Evolutionary conservation across 768 basidiomycete species (phyloP), one percentile per base, ranked within the genome.

Genomic region (Myochromella boudieri): DNA sequence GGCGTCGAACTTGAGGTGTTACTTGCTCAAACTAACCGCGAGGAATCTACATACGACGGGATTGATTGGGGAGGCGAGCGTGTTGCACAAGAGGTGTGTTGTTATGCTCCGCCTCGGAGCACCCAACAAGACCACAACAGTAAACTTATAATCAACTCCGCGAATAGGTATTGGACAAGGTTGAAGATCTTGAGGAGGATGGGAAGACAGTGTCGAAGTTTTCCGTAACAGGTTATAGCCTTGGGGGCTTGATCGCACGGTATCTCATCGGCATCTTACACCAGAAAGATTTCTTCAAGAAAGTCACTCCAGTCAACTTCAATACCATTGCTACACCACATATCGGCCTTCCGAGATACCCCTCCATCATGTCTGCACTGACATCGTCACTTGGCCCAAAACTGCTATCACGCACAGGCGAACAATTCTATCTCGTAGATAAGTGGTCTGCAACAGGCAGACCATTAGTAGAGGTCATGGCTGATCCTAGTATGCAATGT

Each of bases 51-150:
- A 1, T 91, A 91, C 55, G 90, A 92, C 53, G 89, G 90, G 1
- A 79, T 92, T 18, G 90, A 92, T 59, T 87, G 87, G 80, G 84
- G 88, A 48, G 86, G 82, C 28, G 87, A 91, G 65, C 74, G 91
- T 25, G 81, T 92, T 27, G 81, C 88, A 3, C 69, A 82, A 50
- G 91, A 94, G 80, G 90, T 89, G 41, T 27, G 71, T 56, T 29
- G 17, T 20, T 24, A 12, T 15, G 7, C 17, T 32, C 36, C 14
- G 25, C 29, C 26, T n/a, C 46, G 20, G 4, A 27, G 24, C 22
- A 21, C 3, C 1, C 15, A 28, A 8, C 2, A 33, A 44, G 32
- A 14, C 9, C 29, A n/a, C 9, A 8, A 31, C 29, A 17, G 14
- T 34, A 34, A 34, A 6, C n/a, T 43, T 12, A 15, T 43, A 9